phyloP scores from a whole-genome alignment of 2,329 filamentous ascomycete species.

The Hymenoscyphus infarciens region DNA sequence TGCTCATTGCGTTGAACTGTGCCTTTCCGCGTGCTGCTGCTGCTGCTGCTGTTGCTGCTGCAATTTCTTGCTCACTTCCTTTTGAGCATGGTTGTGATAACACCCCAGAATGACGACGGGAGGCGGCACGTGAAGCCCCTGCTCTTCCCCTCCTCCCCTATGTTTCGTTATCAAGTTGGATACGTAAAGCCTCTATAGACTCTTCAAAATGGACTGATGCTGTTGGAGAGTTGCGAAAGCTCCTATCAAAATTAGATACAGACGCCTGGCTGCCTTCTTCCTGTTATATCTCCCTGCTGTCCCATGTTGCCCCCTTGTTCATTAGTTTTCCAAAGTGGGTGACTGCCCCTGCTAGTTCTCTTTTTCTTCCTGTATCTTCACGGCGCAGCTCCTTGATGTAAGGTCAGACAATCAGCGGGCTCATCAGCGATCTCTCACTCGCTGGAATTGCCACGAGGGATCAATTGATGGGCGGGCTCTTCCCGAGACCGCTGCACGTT shows the following conservation, averaged over 20 bases:
- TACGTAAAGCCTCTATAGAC: neutral
- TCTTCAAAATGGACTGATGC: neutral
- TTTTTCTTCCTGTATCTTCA: constrained; percentile 10
- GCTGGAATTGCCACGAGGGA: constrained; percentile 10
- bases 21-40: neutral
- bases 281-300: neutral
- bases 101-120: neutral
- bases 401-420: neutral
- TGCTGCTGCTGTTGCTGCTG: too few species aligned
- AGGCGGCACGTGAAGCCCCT: constrained; percentile 8
- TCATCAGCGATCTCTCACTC: constrained; percentile 5
- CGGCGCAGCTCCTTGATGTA: constrained; percentile 13
- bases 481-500: constrained; percentile 17
- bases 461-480: constrained; percentile 10
- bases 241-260: neutral
- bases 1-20: neutral
- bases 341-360: constrained; percentile 5
- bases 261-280: neutral
- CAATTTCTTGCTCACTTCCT: neutral
- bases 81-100: neutral
- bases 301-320: constrained; percentile 12
- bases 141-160: neutral
- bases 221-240: neutral
- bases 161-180: constrained; percentile 5
- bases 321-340: constrained; percentile 10